Percentiles rank a stretch among this genome's conserved stretches.
phyloP scores from a whole-genome alignment of 345 rosid species.

The Hirschfeldia incana region DNA sequence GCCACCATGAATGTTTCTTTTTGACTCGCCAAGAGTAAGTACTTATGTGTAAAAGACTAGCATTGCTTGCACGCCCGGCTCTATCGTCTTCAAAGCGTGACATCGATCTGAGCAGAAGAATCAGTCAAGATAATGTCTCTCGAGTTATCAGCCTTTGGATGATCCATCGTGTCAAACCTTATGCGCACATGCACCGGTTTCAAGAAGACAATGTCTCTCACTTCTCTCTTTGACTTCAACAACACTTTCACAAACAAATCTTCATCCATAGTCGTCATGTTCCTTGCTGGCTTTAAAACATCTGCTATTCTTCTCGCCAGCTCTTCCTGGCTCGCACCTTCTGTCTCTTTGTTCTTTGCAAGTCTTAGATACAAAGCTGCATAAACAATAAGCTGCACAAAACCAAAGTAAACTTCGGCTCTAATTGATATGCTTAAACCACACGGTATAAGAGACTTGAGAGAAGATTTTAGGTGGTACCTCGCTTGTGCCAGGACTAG shows the following conservation, averaged over 20 bases:
- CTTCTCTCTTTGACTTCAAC: conserved; percentile 54
- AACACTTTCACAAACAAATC: conserved; percentile 56
- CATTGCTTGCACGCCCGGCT: neutral
- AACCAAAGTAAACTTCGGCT: neutral
- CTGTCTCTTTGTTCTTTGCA: conserved; percentile 36
- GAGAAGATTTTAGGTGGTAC: conserved; percentile 42
- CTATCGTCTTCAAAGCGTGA: conserved; percentile 36
- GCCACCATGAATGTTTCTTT: neutral
- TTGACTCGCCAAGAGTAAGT: neutral
- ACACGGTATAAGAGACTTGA: neutral
- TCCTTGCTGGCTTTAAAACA: conserved; percentile 43
- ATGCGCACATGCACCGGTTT: conserved; percentile 75
- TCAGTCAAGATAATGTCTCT: conserved; percentile 63
- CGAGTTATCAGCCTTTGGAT: conserved; percentile 68
- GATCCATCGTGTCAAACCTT: conserved; percentile 52
- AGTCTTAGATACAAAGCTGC: conserved; percentile 73
- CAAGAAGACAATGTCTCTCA: conserved; percentile 62
- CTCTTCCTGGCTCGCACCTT: conserved; percentile 48
- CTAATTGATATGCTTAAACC: neutral
- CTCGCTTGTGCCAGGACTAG: conserved; percentile 91
- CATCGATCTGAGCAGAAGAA: conserved; percentile 47
- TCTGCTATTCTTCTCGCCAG: conserved; percentile 57
- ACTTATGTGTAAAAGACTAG: neutral
- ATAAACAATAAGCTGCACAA: conserved; percentile 61
- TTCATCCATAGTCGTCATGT: conserved; percentile 36